Percentiles rank a stretch among this genome's conserved stretches.
Evolutionary conservation across 2,329 filamentous ascomycete genomes (phyloP).

Genomic region (Verticillium zaregamsianum): DNA sequence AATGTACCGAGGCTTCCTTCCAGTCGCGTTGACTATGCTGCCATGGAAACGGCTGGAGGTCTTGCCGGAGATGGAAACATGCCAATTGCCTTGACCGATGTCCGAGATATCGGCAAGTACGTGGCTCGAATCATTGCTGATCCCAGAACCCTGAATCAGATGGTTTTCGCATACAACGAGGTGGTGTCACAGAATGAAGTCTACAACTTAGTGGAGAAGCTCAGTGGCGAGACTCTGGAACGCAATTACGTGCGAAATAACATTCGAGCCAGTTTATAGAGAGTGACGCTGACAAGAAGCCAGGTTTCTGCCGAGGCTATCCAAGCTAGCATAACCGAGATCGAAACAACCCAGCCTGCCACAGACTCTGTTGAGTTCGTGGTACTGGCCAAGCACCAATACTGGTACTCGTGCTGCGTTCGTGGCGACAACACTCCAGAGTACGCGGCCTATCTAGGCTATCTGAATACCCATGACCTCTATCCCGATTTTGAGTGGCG

Average conservation of each 20-base stretch:
- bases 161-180: constrained; percentile 43
- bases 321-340: not conserved
- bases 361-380: constrained; percentile 1
- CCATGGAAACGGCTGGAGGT: constrained; percentile 25
- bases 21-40: constrained; percentile 33
- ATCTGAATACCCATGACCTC: constrained; percentile 45
- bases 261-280: not conserved
- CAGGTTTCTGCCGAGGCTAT: not conserved
- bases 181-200: constrained; percentile 41
- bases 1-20: constrained; percentile 22
- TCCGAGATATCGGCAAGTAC: constrained; percentile 46
- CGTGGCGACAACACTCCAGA: constrained; percentile 50
- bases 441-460: constrained; percentile 50
- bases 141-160: constrained; percentile 46
- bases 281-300: not conserved
- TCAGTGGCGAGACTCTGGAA: constrained; percentile 42
- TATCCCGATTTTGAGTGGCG: constrained; percentile 41
- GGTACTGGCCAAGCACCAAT: not conserved
- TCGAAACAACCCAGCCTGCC: not conserved
- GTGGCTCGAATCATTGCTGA: constrained; percentile 47
- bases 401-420: constrained; percentile 43
- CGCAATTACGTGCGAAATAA: constrained; percentile 25
- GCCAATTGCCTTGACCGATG: constrained; percentile 38
- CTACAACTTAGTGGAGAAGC: constrained; percentile 37
- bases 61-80: constrained; percentile 41